Conservation (phyloP, 257 asterid genomes). For the Nicotiana attenuata region DNA sequence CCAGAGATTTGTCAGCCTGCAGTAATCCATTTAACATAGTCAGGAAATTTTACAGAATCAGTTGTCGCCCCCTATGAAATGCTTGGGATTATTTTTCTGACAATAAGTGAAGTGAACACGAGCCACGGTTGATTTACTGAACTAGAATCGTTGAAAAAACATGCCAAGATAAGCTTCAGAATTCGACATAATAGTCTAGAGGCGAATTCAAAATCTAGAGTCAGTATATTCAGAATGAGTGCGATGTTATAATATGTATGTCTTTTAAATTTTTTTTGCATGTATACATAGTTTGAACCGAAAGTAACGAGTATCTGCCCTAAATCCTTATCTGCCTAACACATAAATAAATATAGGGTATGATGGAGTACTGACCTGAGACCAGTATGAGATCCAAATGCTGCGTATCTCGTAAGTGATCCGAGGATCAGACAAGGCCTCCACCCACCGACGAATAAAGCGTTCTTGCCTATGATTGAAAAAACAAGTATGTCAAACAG, state of each 20-base stretch:
- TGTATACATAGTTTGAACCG: not conserved
- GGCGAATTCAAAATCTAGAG: not conserved
- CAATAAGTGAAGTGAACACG: not conserved
- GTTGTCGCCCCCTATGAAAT: not conserved
- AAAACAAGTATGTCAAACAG: not conserved
- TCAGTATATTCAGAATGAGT: not conserved
- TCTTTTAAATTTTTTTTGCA: not conserved
- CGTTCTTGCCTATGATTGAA: constrained; percentile 24
- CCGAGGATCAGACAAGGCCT: constrained; percentile 27
- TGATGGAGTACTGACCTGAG: constrained; percentile 16
- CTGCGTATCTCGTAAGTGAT: constrained; percentile 29
- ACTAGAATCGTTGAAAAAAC: no score
- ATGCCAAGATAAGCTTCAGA: not conserved
- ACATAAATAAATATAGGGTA: not conserved
- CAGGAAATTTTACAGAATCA: not conserved
- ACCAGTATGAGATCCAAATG: constrained; percentile 31
- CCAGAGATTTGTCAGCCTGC: constrained; percentile 31
- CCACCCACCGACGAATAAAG: constrained; percentile 26
- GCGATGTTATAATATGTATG: not conserved
- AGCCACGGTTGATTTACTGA: not conserved
- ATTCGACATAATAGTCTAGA: not conserved
- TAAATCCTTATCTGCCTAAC: not conserved
- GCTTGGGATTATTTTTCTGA: not conserved
- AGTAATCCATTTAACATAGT: not conserved
- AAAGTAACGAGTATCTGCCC: not conserved